These are phyloP conservation scores for Aspergillus sp. DNA, from an alignment of 2,329 filamentous ascomycete genomes.

Conservation along the genomic window DNA sequence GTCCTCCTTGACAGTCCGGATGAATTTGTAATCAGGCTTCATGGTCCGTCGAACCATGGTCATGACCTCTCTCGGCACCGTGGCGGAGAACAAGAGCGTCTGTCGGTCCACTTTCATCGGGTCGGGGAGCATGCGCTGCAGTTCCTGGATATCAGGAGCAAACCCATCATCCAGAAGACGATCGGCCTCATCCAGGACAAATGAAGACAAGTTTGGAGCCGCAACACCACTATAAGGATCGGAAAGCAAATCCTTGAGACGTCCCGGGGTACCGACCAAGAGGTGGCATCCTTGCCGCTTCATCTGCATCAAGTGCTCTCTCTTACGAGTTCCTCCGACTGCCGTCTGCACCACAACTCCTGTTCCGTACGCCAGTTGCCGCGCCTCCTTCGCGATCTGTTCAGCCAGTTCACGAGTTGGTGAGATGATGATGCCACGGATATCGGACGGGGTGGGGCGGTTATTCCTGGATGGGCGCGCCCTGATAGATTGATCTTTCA, in stretches of 20 bases:
- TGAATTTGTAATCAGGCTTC: constrained; percentile 79
- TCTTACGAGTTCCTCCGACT: constrained; percentile 89
- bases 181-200: constrained; percentile 67
- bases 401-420: constrained; percentile 63
- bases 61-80: constrained; percentile 80
- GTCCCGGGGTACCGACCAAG: constrained; percentile 84
- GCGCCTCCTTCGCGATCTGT: constrained; percentile 69
- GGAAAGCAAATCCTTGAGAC: constrained; percentile 75
- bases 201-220: constrained; percentile 58
- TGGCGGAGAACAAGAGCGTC: constrained; percentile 93
- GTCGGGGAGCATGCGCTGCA: constrained; percentile 62
- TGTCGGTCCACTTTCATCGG: constrained; percentile 67
- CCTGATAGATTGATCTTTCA: constrained; percentile 62
- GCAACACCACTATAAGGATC: constrained; percentile 62
- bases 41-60: constrained; percentile 74
- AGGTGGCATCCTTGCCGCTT: constrained; percentile 78
- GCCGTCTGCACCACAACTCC: constrained; percentile 70
- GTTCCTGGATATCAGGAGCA: constrained; percentile 61
- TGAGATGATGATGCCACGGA: constrained; percentile 60
- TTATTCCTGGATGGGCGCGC: constrained; percentile 2
- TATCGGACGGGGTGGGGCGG: constrained; percentile 41
- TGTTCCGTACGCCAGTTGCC: constrained; percentile 62
- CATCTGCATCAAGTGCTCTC: constrained; percentile 63
- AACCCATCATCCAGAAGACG: constrained; percentile 68
- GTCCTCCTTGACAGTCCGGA: constrained; percentile 80